These are phyloP conservation scores for Auriscalpium orientale DNA, from an alignment of 768 basidiomycete species.

Conservation along the genomic window DNA sequence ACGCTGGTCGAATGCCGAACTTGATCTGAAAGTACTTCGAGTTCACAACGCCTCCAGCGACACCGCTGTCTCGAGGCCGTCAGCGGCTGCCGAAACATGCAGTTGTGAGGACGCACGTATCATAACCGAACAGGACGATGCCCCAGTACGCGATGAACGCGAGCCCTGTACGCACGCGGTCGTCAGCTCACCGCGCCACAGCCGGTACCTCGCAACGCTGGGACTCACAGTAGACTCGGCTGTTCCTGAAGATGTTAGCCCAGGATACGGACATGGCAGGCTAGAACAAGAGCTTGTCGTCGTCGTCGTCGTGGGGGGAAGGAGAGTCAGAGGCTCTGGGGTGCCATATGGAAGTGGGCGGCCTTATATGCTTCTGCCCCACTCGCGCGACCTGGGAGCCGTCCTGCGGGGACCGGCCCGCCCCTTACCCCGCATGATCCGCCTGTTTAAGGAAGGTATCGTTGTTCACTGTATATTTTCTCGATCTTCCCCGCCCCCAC, in stretches of 20 bases:
- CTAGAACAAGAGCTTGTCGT: neutral
- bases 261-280: constrained; percentile 1
- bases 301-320: neutral
- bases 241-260: constrained; percentile 38
- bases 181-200: neutral
- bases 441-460: neutral
- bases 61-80: constrained; percentile 35
- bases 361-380: neutral
- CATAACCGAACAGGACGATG: constrained; percentile 78
- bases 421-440: neutral
- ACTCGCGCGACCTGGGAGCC: neutral
- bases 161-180: constrained; percentile 38
- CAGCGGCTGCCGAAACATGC: constrained; percentile 13
- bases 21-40: constrained; percentile 51
- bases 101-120: constrained; percentile 41
- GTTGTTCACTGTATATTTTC: neutral
- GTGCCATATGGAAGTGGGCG: neutral
- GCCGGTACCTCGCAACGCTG: neutral
- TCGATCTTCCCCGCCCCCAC: too few species aligned
- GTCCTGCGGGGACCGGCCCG: neutral
- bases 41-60: constrained; percentile 63
- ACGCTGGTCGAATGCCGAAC: constrained; percentile 48
- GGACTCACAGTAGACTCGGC: constrained; percentile 56
- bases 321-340: neutral
- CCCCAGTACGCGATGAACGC: constrained; percentile 74